Conservation (phyloP, 768 basidiomycete genomes). For the Amylocystis lapponica region DNA sequence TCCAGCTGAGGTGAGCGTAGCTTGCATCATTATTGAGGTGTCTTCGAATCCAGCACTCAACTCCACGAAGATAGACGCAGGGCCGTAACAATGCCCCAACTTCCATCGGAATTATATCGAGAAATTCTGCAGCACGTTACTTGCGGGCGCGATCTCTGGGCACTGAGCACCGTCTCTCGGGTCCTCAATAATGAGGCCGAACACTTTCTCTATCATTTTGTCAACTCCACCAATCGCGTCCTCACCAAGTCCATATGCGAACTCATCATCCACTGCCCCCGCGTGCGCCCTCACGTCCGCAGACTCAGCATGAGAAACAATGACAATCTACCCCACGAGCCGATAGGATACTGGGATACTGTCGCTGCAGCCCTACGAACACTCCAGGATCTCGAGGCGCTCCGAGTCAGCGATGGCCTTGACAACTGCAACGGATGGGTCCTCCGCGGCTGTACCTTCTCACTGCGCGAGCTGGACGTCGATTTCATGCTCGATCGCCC, state of each 20-base stretch:
- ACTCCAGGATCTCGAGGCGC: conserved; percentile 12
- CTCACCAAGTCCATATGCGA: conserved; percentile 11
- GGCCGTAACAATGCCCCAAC: not conserved
- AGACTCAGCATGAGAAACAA: conserved; percentile 10
- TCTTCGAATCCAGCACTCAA: too few species aligned
- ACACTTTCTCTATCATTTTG: conserved; percentile 10
- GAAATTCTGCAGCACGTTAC: conserved; percentile 11
- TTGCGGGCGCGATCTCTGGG: conserved; percentile 10
- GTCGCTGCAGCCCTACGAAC: conserved; percentile 8
- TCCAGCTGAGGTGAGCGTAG: too few species aligned
- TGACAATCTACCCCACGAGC: not conserved
- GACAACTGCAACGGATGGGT: conserved; percentile 13
- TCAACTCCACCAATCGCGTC: conserved; percentile 4
- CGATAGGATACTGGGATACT: conserved; percentile 13
- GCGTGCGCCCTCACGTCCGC: conserved; percentile 8
- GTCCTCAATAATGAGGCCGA: conserved; percentile 9
- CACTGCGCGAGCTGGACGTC: conserved; percentile 8
- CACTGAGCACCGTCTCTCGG: conserved; percentile 8
- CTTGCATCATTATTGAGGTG: too few species aligned
- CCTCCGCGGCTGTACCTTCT: conserved; percentile 9
- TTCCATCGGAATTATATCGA: conserved; percentile 11
- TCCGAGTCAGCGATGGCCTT: conserved; percentile 6
- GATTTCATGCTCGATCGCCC: conserved; percentile 12
- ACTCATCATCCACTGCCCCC: conserved; percentile 8
- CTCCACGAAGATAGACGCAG: too few species aligned